Conservation (phyloP, 2,329 filamentous ascomycete species). For the Nemania diffusa region DNA sequence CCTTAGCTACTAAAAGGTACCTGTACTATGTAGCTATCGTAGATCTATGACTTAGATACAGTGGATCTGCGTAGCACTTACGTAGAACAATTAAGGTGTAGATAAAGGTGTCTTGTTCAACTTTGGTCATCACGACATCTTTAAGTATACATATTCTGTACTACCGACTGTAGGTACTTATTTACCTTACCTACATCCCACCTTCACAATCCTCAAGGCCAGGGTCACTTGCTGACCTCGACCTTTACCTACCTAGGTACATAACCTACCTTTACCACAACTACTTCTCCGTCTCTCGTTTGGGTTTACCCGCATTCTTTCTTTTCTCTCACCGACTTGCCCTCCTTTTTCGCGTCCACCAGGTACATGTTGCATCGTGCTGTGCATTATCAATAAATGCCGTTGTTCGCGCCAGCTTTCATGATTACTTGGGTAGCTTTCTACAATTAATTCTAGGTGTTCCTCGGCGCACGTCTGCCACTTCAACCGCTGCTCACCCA, state of each 20-base stretch:
- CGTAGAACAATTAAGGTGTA: too few species aligned
- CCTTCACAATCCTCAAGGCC: background rate
- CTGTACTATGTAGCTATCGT: too few species aligned
- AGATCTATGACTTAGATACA: too few species aligned
- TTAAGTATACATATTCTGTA: too few species aligned
- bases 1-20: too few species aligned
- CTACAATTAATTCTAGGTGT: conserved; percentile 9
- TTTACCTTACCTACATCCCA: background rate
- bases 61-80: too few species aligned
- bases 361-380: background rate
- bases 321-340: too few species aligned
- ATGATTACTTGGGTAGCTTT: background rate
- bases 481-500: background rate
- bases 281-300: conserved; percentile 15
- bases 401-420: conserved; percentile 1
- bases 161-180: too few species aligned
- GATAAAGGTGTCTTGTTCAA: too few species aligned
- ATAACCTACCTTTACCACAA: too few species aligned
- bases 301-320: background rate
- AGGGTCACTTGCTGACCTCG: conserved; percentile 4
- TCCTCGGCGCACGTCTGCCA: background rate
- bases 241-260: background rate
- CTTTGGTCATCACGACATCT: too few species aligned
- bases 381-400: conserved; percentile 3
- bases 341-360: background rate